A percentile compares a stretch with the other conserved stretches of the same genome.
Conservation (phyloP, 2,329 filamentous ascomycete species). For the Apiospora hydei region DNA sequence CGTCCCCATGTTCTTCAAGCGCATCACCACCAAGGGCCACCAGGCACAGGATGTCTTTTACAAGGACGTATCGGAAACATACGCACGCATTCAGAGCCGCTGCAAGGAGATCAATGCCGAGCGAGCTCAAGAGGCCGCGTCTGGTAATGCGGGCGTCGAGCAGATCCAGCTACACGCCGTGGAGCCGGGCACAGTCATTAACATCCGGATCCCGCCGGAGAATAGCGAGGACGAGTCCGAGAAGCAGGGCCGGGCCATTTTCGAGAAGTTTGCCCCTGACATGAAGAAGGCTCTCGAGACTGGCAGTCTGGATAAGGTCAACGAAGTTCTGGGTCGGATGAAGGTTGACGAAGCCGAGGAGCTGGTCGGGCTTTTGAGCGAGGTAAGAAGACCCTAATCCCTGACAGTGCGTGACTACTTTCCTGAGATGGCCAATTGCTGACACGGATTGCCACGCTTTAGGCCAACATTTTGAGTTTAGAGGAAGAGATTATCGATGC, state of each 20-base stretch:
- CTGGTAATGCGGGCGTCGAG: slow-evolving; percentile 71
- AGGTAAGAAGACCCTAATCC: slow-evolving; percentile 57
- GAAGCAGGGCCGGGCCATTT: slow-evolving; percentile 74
- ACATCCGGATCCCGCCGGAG: slow-evolving; percentile 79
- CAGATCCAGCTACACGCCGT: slow-evolving; percentile 98
- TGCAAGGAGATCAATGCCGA: slow-evolving; percentile 73
- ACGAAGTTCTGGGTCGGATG: slow-evolving; percentile 88
- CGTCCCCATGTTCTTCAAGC: slow-evolving; percentile 93
- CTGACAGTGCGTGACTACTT: slow-evolving; percentile 37
- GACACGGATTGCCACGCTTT: slow-evolving; percentile 30
- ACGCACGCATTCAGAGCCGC: slow-evolving; percentile 79
- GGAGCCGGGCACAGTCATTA: slow-evolving; percentile 89
- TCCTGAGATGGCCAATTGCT: slow-evolving; percentile 33
- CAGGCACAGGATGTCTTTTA: slow-evolving; percentile 90
- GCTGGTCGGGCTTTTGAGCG: slow-evolving; percentile 78
- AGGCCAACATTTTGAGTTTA: slow-evolving; percentile 86
- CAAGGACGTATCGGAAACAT: slow-evolving; percentile 92
- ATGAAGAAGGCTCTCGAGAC: slow-evolving; percentile 84
- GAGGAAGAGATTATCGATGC: slow-evolving; percentile 96
- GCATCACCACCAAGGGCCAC: slow-evolving; percentile 88
- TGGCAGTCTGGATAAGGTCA: slow-evolving; percentile 89
- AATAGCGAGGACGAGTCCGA: slow-evolving; percentile 71
- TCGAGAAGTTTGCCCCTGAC: slow-evolving; percentile 82
- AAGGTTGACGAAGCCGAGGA: slow-evolving; percentile 87
- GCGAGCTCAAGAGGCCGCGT: slow-evolving; percentile 56